A percentile compares a stretch with the other conserved stretches of the same genome.
These are phyloP conservation scores for Hymenoscyphus infarciens DNA, from an alignment of 2,329 filamentous ascomycete species.

Conservation along the genomic window DNA sequence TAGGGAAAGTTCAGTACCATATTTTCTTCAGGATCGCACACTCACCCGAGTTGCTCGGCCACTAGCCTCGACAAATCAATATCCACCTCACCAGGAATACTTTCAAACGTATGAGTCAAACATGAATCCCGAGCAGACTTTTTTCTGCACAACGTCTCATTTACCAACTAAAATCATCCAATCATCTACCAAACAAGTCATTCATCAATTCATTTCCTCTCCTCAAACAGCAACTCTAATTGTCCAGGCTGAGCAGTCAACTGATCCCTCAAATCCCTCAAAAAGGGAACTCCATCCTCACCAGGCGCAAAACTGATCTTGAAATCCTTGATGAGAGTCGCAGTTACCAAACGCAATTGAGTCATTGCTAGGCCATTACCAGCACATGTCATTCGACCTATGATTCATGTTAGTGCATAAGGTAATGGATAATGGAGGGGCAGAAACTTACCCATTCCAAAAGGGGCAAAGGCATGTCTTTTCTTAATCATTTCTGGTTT, in stretches of 20 bases:
- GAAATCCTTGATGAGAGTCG: slow-evolving; percentile 4
- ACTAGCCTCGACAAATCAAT: no score
- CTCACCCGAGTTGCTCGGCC: no score
- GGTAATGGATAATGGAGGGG: not conserved
- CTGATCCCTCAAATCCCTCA: slow-evolving; percentile 8
- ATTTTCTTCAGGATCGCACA: no score
- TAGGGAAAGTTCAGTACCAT: no score
- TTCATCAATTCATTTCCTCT: not conserved
- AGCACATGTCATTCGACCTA: slow-evolving; percentile 9
- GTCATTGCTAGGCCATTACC: slow-evolving; percentile 8
- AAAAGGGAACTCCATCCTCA: slow-evolving; percentile 5
- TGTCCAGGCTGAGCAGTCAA: slow-evolving; percentile 9
- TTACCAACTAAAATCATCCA: no score
- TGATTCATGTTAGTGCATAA: not conserved
- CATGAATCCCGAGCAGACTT: no score
- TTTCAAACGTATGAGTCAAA: no score
- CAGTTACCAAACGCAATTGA: slow-evolving; percentile 7
- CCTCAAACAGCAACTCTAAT: not conserved
- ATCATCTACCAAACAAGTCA: not conserved
- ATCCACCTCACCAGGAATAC: no score
- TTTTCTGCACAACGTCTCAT: no score
- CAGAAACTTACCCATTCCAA: not conserved
- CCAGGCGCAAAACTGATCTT: slow-evolving; percentile 11
- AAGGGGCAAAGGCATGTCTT: slow-evolving; percentile 4
- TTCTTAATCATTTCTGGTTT: slow-evolving; percentile 5